These are phyloP conservation scores for Raffaelea albimanens DNA, from an alignment of 2,329 filamentous ascomycete species.

Conservation along the genomic window DNA sequence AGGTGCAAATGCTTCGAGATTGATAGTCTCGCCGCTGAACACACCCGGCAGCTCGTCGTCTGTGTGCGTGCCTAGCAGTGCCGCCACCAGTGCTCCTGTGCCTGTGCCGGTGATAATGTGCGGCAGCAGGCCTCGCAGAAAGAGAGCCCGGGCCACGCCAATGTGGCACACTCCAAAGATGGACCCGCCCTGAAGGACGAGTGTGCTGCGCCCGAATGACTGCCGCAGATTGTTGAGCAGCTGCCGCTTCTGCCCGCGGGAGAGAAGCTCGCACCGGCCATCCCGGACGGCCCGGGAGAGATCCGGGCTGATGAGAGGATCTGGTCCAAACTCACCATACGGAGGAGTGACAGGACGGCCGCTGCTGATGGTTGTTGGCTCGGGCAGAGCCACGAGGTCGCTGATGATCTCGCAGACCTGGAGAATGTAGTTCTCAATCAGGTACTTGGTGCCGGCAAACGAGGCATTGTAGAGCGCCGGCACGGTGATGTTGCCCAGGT, in stretches of 20 bases:
- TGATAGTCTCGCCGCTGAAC: slow-evolving; percentile 69
- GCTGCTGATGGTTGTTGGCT: slow-evolving; percentile 16
- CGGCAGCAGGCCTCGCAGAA: slow-evolving; percentile 70
- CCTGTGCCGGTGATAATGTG: slow-evolving; percentile 87
- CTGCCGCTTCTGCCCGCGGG: slow-evolving; percentile 53
- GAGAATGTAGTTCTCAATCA: slow-evolving; percentile 86
- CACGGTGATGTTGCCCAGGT: slow-evolving; percentile 83
- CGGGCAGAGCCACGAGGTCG: slow-evolving; percentile 61
- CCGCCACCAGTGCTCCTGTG: slow-evolving; percentile 82
- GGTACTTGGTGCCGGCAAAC: slow-evolving; percentile 78
- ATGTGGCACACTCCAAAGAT: slow-evolving; percentile 88
- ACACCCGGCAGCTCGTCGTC: slow-evolving; percentile 74
- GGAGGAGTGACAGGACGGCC: too few species aligned
- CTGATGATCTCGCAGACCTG: slow-evolving; percentile 74
- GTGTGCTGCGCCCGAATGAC: slow-evolving; percentile 75
- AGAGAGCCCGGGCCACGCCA: slow-evolving; percentile 81
- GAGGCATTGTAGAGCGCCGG: slow-evolving; percentile 74
- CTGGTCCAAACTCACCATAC: too few species aligned
- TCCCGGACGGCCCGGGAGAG: slow-evolving; percentile 11
- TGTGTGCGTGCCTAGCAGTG: slow-evolving; percentile 77
- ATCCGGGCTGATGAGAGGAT: slow-evolving; percentile 7
- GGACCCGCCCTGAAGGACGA: slow-evolving; percentile 81
- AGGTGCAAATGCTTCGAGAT: slow-evolving; percentile 75
- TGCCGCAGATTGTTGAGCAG: slow-evolving; percentile 80
- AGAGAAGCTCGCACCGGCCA: slow-evolving; percentile 7